phyloP scores from a whole-genome alignment of 768 basidiomycete species.

The Chalciporus chontae region DNA sequence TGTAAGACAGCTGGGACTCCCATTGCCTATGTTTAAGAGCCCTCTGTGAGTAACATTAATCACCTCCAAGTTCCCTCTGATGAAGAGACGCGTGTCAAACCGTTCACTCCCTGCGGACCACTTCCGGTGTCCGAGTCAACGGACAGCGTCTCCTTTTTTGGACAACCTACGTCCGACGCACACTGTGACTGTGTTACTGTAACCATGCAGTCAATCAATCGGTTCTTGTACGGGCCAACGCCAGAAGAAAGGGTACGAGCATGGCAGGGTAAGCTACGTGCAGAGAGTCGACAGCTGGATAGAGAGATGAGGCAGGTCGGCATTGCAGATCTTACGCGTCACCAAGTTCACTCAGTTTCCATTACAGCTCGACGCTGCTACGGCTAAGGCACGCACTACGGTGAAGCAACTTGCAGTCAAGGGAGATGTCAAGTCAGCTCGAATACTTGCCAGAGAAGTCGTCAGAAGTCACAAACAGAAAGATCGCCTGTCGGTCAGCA shows the following conservation, averaged over 20 bases:
- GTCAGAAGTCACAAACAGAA: constrained; percentile 94
- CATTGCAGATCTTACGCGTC: constrained; percentile 13
- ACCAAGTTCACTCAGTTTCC: constrained; percentile 11
- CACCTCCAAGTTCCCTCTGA: too few relatives aligned
- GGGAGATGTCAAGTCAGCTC: constrained; percentile 89
- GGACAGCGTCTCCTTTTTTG: constrained; percentile 2
- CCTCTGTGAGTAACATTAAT: too few relatives aligned
- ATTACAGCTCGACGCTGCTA: constrained; percentile 73
- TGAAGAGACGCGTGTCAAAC: too few relatives aligned
- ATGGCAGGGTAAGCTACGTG: constrained; percentile 87
- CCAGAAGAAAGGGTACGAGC: constrained; percentile 89
- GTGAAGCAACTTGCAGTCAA: constrained; percentile 89
- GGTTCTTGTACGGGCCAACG: constrained; percentile 94
- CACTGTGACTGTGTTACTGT: constrained; percentile 1
- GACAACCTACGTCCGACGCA: not conserved
- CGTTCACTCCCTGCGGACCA: too few relatives aligned
- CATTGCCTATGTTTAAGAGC: too few relatives aligned
- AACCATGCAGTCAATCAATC: constrained; percentile 81
- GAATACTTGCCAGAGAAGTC: constrained; percentile 91
- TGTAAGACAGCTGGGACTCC: too few relatives aligned
- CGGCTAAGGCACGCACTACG: constrained; percentile 69
- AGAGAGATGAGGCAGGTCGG: constrained; percentile 95
- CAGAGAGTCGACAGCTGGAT: constrained; percentile 80
- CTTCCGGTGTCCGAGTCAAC: too few relatives aligned
- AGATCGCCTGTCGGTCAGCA: constrained; percentile 85